phyloP scores from a whole-genome alignment of 1,284 basidiomycete genomes.

The Sanguinoderma infundibulare region DNA sequence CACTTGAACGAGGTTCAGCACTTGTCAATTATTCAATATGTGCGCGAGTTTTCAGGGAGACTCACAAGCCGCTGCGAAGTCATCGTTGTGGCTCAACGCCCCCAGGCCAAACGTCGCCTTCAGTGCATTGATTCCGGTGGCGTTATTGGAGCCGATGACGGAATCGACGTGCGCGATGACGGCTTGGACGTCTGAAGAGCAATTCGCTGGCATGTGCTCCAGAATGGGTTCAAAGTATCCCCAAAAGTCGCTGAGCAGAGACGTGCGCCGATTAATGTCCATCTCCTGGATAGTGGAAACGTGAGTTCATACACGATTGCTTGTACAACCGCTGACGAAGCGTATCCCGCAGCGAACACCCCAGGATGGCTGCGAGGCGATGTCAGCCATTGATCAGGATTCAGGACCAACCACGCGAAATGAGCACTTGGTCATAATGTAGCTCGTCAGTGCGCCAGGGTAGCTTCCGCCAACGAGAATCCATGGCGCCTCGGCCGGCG shows the following conservation, averaged over 20 bases:
- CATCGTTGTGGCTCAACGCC: slow-evolving; percentile 62
- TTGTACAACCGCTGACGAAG: slow-evolving; percentile 74
- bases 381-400: neutral
- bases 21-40: too few relatives aligned
- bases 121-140: slow-evolving; percentile 48
- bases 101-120: slow-evolving; percentile 64
- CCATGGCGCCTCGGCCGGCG: slow-evolving; percentile 67
- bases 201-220: slow-evolving; percentile 70
- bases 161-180: slow-evolving; percentile 64
- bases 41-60: too few relatives aligned
- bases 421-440: slow-evolving; percentile 73
- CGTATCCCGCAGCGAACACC: slow-evolving; percentile 70
- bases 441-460: slow-evolving; percentile 68
- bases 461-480: slow-evolving; percentile 75
- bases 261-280: neutral
- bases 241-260: slow-evolving; percentile 57
- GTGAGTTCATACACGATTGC: slow-evolving; percentile 60
- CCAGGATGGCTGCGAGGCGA: slow-evolving; percentile 51
- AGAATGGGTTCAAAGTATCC: slow-evolving; percentile 72
- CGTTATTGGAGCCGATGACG: slow-evolving; percentile 50
- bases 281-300: neutral
- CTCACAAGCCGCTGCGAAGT: slow-evolving; percentile 61
- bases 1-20: slow-evolving; percentile 35
- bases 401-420: too few relatives aligned
- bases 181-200: slow-evolving; percentile 67